Evolutionary conservation across 108 stramenopile species (phyloP), one percentile per base, ranked within the genome.

Genomic region (Conticribra weissflogii): DNA sequence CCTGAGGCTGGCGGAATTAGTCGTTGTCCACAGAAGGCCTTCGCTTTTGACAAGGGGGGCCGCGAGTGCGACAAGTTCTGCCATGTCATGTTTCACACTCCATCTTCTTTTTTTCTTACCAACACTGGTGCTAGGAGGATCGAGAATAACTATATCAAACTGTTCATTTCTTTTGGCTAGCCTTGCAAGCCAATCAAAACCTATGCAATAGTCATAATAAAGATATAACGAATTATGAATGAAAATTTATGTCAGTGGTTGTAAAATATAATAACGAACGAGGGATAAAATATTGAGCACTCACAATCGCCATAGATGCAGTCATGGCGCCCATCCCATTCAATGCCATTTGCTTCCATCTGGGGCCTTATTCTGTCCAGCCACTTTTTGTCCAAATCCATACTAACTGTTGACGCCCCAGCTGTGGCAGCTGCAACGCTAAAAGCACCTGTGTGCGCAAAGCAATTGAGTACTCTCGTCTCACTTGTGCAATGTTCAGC

Each of bases 371-470:
- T 66, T 54, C 88, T 79, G 63, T 89, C 88, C 41, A 94, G 72
- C 93, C 93, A 94, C 49, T 91, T 91, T 62, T 88, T 87, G 30
- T 85, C 81, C 58, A 90, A 70, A 81, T 94, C 93, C 57, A 94
- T 65, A 31, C 86, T 86, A 0, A 91, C 86, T 18, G 93, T 94
- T 1, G 78, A 82, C 48, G 89, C 70, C 15, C 79, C 69, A 19
- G 73, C 85, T 23, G 82, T 79, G 0, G 93, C 93, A 0, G 93
- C 93, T 2, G 90, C 93, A 50, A 91, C 71, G 52, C 83, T 88
- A 63, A 89, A 94, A 5, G 88, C 93, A 34, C 93, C 93, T 54
- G 83, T 81, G 63, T 91, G 90, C 2, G 93, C 88, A 72, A 94
- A 94, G 50, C 89, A 89, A 62, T 94, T 94, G 64, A 94, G 78